phyloP scores from a whole-genome alignment of 2,329 filamentous ascomycete species.

The Calonectria montana region DNA sequence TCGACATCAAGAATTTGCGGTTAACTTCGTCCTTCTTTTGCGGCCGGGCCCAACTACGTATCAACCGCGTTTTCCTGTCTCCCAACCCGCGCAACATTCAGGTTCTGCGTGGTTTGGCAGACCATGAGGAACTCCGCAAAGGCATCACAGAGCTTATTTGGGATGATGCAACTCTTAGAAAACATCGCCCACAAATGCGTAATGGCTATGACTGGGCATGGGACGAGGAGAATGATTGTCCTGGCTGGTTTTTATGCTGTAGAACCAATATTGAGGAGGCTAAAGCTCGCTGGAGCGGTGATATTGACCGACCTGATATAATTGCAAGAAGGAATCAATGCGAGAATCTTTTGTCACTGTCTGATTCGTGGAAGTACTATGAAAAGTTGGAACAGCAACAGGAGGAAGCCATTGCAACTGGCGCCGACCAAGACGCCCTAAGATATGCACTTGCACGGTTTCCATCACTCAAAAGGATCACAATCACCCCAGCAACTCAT shows the following conservation, averaged over 20 bases:
- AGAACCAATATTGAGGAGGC: not conserved
- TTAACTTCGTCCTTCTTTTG: not conserved
- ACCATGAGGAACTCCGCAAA: not conserved
- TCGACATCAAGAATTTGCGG: not conserved
- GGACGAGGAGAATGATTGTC: not conserved
- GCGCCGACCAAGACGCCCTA: not conserved
- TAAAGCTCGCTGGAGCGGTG: not conserved
- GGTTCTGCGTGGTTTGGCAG: not conserved
- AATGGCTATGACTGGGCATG: not conserved
- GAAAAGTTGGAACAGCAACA: not conserved
- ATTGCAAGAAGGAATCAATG: not conserved
- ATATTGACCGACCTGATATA: not conserved
- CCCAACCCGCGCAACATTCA: not conserved
- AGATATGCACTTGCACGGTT: not conserved
- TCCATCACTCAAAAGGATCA: not conserved
- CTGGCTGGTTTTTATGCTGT: not conserved
- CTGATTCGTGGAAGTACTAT: not conserved
- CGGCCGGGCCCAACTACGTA: not conserved
- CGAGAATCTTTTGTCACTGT: not conserved
- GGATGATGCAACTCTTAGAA: not conserved
- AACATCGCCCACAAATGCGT: not conserved
- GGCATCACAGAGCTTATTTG: not conserved
- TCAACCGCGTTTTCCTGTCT: not conserved
- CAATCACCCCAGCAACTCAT: not conserved
- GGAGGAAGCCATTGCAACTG: not conserved